These are phyloP conservation scores for Boletus huronensis DNA, from an alignment of 768 basidiomycete genomes.

Conservation along the genomic window DNA sequence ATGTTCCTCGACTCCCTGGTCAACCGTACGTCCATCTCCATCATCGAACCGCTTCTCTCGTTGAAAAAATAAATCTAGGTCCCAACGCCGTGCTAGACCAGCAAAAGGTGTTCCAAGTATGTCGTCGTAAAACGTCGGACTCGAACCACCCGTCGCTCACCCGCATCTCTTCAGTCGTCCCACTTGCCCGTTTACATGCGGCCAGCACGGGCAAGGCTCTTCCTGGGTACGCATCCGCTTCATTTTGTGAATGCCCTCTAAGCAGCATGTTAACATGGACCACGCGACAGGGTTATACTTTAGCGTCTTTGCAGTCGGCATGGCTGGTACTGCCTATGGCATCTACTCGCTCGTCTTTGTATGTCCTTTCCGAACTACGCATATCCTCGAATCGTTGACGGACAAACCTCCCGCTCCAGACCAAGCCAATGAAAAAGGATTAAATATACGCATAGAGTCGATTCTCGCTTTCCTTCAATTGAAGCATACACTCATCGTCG, in stretches of 20 bases:
- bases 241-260: fast-evolving
- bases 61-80: constrained; percentile 33
- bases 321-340: constrained; percentile 51
- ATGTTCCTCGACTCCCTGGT: constrained; percentile 61
- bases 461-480: constrained; percentile 8
- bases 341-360: constrained; percentile 47
- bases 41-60: neutral
- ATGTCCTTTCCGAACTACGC: constrained; percentile 7
- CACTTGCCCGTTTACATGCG: constrained; percentile 56
- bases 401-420: constrained; percentile 8
- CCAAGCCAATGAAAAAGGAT: constrained; percentile 29
- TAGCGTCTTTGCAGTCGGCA: constrained; percentile 50
- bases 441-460: constrained; percentile 21
- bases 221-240: constrained; percentile 47
- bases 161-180: constrained; percentile 28
- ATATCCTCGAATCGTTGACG: neutral
- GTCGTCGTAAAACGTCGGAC: neutral
- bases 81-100: constrained; percentile 64
- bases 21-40: constrained; percentile 47
- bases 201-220: constrained; percentile 57
- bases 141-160: constrained; percentile 4
- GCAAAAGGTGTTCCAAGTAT: constrained; percentile 67
- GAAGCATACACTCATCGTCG: constrained; percentile 9
- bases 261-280: neutral
- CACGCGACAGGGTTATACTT: constrained; percentile 51